These are phyloP conservation scores for Rhexocercosporidium sp. DNA, from an alignment of 2,329 filamentous ascomycete genomes.

Conservation along the genomic window DNA sequence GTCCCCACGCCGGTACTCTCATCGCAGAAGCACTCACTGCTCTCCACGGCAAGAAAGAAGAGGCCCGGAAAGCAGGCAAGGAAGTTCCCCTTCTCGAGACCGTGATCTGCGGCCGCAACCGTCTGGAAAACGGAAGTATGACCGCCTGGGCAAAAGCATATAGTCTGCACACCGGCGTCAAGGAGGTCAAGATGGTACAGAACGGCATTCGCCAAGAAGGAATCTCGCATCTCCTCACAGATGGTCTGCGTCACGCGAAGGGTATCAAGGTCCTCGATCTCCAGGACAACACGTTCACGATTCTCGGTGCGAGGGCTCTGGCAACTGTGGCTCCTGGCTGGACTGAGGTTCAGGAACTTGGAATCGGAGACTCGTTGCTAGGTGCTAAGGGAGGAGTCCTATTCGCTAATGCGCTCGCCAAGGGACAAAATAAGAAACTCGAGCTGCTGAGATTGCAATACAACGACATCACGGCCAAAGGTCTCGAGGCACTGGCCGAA, in stretches of 20 bases:
- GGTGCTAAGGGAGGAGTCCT: slow-evolving; percentile 76
- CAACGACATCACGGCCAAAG: slow-evolving; percentile 87
- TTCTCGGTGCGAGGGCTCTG: slow-evolving; percentile 78
- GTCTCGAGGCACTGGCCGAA: slow-evolving; percentile 71
- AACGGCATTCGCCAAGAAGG: slow-evolving; percentile 97
- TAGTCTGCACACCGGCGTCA: slow-evolving; percentile 80
- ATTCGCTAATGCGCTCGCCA: slow-evolving; percentile 73
- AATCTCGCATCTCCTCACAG: slow-evolving; percentile 77
- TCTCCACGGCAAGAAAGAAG: slow-evolving; percentile 83
- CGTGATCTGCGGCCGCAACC: slow-evolving; percentile 95
- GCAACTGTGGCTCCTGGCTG: slow-evolving; percentile 76
- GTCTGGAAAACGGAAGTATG: slow-evolving; percentile 96
- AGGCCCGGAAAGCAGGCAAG: slow-evolving; percentile 72
- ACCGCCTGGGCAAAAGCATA: slow-evolving; percentile 90
- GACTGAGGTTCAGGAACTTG: slow-evolving; percentile 79
- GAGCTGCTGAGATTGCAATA: slow-evolving; percentile 85
- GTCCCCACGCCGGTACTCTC: slow-evolving; percentile 85
- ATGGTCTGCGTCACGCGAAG: slow-evolving; percentile 75
- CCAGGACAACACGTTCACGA: slow-evolving; percentile 97
- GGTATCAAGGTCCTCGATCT: slow-evolving; percentile 81
- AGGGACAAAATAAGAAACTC: slow-evolving; percentile 79
- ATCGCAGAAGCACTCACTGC: slow-evolving; percentile 86
- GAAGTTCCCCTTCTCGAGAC: slow-evolving; percentile 87
- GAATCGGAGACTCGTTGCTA: slow-evolving; percentile 86
- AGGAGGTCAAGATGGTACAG: slow-evolving; percentile 94